Percentiles rank a stretch among this genome's conserved stretches.
phyloP scores from a whole-genome alignment of 1,139 yeast genomes.

The Debaryomycetaceae sp. region DNA sequence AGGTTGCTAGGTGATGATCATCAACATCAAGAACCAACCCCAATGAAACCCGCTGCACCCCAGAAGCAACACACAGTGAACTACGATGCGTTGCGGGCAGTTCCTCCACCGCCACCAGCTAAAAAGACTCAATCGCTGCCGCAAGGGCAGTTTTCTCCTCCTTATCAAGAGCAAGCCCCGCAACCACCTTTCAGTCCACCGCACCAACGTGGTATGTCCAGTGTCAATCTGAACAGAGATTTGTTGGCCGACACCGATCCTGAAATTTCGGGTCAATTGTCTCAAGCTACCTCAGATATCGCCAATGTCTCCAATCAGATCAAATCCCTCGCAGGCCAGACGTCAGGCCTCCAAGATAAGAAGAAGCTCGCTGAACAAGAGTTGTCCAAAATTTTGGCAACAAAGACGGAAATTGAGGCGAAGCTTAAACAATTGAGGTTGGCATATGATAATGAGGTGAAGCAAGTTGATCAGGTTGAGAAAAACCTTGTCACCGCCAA shows the following conservation, averaged over 20 bases:
- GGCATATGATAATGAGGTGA: conserved; percentile 75
- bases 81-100: conserved; percentile 45
- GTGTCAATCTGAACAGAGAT: conserved; percentile 35
- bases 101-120: conserved; percentile 41
- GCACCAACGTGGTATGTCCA: conserved; percentile 3
- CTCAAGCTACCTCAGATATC: conserved; percentile 78
- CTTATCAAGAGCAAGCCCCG: conserved; percentile 2
- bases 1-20: conserved; percentile 10
- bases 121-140: background rate
- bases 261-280: conserved; percentile 61
- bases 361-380: conserved; percentile 76
- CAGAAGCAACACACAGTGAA: conserved; percentile 21
- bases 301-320: conserved; percentile 87
- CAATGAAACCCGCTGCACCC: conserved; percentile 6
- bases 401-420: conserved; percentile 67
- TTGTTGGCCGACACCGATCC: conserved; percentile 59
- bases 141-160: background rate
- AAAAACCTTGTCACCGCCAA: conserved; percentile 52
- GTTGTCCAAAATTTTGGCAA: conserved; percentile 55
- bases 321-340: conserved; percentile 71
- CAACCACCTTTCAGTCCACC: no score
- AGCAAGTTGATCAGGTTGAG: conserved; percentile 71
- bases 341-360: conserved; percentile 64
- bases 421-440: conserved; percentile 64
- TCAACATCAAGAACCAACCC: conserved; percentile 5